phyloP scores from a whole-genome alignment of 2,329 filamentous ascomycete genomes.

The Akanthomyces muscarius region DNA sequence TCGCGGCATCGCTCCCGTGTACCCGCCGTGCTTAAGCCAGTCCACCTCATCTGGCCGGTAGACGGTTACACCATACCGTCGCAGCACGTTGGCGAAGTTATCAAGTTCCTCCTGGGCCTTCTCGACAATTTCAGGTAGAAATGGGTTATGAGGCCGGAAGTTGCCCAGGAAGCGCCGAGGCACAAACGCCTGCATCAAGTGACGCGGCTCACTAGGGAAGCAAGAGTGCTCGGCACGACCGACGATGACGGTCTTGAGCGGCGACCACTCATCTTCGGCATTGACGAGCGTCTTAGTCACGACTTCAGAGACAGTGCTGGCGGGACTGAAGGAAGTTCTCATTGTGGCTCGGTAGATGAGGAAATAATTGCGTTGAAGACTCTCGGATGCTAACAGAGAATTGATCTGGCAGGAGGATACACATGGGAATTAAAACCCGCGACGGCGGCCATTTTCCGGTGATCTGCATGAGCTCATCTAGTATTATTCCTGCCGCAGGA shows the following conservation, averaged over 20 bases:
- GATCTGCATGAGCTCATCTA: too few relatives aligned
- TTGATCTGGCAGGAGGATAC: neutral
- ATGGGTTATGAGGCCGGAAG: slow-evolving; percentile 24
- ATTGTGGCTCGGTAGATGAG: neutral
- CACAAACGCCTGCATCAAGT: slow-evolving; percentile 24
- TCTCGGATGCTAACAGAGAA: too few relatives aligned
- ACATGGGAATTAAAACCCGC: neutral
- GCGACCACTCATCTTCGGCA: slow-evolving; percentile 28
- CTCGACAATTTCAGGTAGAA: slow-evolving; percentile 22
- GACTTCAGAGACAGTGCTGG: neutral
- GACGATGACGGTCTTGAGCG: slow-evolving; percentile 26
- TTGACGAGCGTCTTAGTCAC: neutral
- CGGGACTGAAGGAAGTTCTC: neutral
- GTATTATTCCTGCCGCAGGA: too few relatives aligned
- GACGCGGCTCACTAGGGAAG: slow-evolving; percentile 24
- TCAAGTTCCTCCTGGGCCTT: slow-evolving; percentile 25
- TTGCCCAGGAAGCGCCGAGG: slow-evolving; percentile 10
- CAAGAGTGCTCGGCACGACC: slow-evolving; percentile 25
- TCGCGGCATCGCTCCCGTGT: slow-evolving; percentile 32
- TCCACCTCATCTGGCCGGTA: slow-evolving; percentile 24
- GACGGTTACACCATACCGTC: slow-evolving; percentile 23
- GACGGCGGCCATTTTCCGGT: neutral
- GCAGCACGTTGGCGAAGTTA: slow-evolving; percentile 24
- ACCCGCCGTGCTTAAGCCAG: slow-evolving; percentile 27
- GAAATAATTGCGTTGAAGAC: too few relatives aligned